These are phyloP conservation scores for Neurospora crassa DNA, from an alignment of 2,329 filamentous ascomycete genomes.

Conservation along the genomic window DNA sequence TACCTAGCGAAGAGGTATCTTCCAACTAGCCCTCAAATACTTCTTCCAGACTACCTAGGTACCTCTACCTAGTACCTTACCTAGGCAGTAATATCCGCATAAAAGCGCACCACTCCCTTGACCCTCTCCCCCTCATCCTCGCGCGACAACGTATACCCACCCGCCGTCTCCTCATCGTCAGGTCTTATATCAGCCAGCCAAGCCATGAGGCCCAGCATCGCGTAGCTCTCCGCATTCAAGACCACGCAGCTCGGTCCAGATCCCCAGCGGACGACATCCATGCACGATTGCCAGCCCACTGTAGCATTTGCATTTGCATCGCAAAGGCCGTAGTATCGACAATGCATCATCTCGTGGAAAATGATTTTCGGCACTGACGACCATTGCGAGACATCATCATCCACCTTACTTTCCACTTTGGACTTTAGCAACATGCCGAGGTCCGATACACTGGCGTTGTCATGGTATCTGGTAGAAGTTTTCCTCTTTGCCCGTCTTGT, in stretches of 20 bases:
- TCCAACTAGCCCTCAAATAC: too few relatives aligned
- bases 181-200: conserved; percentile 3
- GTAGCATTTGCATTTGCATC: background rate
- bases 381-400: background rate
- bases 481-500: background rate
- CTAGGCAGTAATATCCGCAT: background rate
- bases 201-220: conserved; percentile 2
- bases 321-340: background rate
- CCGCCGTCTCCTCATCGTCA: background rate
- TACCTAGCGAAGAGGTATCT: too few relatives aligned
- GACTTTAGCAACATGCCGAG: too few relatives aligned
- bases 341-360: conserved; percentile 7
- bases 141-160: conserved; percentile 1
- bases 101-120: background rate
- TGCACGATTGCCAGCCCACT: conserved; percentile 2
- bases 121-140: background rate
- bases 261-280: background rate
- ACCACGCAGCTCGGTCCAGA: background rate
- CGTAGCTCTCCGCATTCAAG: conserved; percentile 4
- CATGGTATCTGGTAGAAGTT: too few relatives aligned
- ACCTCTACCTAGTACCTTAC: too few relatives aligned
- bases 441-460: too few relatives aligned
- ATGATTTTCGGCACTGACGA: background rate
- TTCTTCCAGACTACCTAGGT: too few relatives aligned
- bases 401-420: too few relatives aligned